phyloP scores from a whole-genome alignment of 2,329 filamentous ascomycete species.

The Pseudogymnoascus sp. region DNA sequence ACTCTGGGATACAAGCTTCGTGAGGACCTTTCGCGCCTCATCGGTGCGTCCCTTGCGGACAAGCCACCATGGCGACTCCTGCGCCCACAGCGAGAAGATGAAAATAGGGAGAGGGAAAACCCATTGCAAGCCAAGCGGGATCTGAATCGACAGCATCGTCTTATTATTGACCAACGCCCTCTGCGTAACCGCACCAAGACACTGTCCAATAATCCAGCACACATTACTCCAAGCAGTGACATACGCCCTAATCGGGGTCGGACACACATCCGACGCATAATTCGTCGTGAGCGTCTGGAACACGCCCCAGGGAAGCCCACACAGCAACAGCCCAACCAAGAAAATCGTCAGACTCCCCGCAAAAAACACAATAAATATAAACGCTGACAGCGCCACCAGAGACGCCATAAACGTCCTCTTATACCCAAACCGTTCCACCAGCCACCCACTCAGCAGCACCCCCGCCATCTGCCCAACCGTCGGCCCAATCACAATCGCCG shows the following conservation, averaged over 20 bases:
- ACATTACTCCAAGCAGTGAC: conserved; percentile 44
- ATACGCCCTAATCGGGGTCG: conserved; percentile 43
- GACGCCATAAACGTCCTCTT: conserved; percentile 39
- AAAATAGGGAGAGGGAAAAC: conserved; percentile 40
- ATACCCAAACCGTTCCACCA: conserved; percentile 40
- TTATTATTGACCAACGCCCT: conserved; percentile 33
- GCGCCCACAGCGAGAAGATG: conserved; percentile 35
- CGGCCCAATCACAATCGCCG: conserved; percentile 18
- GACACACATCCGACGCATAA: conserved; percentile 39
- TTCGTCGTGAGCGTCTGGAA: conserved; percentile 35
- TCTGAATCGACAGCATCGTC: conserved; percentile 39
- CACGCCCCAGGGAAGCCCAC: conserved; percentile 41
- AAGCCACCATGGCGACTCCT: conserved; percentile 43
- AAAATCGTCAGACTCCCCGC: conserved; percentile 37
- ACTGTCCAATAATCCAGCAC: conserved; percentile 42
- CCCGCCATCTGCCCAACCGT: conserved; percentile 33
- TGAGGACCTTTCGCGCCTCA: conserved; percentile 33
- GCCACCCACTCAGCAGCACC: conserved; percentile 37
- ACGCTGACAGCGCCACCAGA: conserved; percentile 34
- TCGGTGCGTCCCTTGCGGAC: conserved; percentile 35
- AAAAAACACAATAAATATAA: conserved; percentile 42
- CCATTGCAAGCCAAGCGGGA: conserved; percentile 40
- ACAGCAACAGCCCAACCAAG: conserved; percentile 39
- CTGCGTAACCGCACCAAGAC: conserved; percentile 39
- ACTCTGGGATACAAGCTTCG: conserved; percentile 32